Evolutionary conservation across 495 filamentous ascomycete species (phyloP).

Genomic region (Aspergillus indologenus): DNA sequence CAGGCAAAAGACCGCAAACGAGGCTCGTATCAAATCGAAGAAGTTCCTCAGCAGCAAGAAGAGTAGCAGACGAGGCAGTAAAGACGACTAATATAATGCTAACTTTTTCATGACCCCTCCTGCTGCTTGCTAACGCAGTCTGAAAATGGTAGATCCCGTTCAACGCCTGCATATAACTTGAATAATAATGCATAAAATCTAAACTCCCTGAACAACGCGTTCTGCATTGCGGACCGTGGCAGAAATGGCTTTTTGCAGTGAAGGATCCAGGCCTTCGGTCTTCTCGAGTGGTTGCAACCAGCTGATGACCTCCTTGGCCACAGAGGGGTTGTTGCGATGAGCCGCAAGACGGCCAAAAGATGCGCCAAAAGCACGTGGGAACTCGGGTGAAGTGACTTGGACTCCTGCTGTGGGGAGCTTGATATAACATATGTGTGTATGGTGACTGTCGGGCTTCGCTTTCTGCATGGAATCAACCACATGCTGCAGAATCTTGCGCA

Average conservation of each 20-base stretch:
- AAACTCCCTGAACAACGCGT: constrained; percentile 25
- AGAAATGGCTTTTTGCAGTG: constrained; percentile 61
- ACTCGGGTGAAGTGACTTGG: constrained; percentile 58
- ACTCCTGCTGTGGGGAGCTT: constrained; percentile 67
- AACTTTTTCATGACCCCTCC: constrained; percentile 19
- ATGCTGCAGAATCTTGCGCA: constrained; percentile 69
- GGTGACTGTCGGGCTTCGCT: constrained; percentile 53
- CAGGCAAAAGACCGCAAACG: constrained; percentile 71
- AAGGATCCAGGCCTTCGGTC: constrained; percentile 59
- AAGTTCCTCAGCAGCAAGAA: constrained; percentile 83
- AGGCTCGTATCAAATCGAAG: constrained; percentile 67
- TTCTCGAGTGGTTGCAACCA: constrained; percentile 59
- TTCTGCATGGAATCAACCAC: constrained; percentile 63
- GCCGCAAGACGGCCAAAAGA: constrained; percentile 59
- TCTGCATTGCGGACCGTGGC: constrained; percentile 50
- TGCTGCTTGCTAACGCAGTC: constrained; percentile 4
- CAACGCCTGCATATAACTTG: constrained; percentile 18
- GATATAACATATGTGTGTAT: constrained; percentile 65
- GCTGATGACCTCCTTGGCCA: constrained; percentile 53
- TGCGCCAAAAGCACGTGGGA: constrained; percentile 67
- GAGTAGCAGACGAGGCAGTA: constrained; percentile 55
- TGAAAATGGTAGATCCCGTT: constrained; percentile 8
- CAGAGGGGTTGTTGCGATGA: constrained; percentile 25
- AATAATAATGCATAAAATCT: constrained; percentile 5
- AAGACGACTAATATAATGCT: constrained; percentile 37